These are phyloP conservation scores for Enteropsectra breve DNA, from an alignment of 371 early-diverging fungal species.

Conservation along the genomic window DNA sequence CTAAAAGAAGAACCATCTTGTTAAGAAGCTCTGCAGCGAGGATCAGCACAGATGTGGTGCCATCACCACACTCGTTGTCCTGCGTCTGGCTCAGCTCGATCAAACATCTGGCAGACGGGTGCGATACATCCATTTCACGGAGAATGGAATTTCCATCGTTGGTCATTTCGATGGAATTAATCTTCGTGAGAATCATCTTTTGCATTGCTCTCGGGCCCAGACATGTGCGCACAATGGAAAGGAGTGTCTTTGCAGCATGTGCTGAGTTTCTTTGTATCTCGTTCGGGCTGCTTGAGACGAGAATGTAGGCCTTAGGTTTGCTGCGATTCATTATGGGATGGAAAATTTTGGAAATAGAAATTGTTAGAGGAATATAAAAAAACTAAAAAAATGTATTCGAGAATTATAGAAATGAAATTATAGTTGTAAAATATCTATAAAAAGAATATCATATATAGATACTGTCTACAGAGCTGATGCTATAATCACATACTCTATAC, in stretches of 20 bases:
- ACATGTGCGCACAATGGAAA: constrained; percentile 93
- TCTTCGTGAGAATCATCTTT: constrained; percentile 97
- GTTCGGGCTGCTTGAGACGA: constrained; percentile 35
- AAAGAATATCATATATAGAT: no score
- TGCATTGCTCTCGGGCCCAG: constrained; percentile 97
- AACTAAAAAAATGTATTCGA: no score
- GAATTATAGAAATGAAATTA: no score
- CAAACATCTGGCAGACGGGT: constrained; percentile 97
- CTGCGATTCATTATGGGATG: constrained; percentile 12
- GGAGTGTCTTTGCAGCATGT: constrained; percentile 63
- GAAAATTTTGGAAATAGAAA: no score
- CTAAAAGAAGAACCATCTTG: constrained; percentile 61
- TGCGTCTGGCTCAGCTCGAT: constrained; percentile 97
- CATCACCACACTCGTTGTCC: constrained; percentile 99
- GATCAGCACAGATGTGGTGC: constrained; percentile 96
- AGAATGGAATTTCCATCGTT: constrained; percentile 99
- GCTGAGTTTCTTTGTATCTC: constrained; percentile 46
- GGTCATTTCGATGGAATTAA: constrained; percentile 96
- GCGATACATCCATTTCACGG: constrained; percentile 94
- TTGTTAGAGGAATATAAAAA: no score
- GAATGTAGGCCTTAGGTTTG: constrained; percentile 39
- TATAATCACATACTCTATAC: no score
- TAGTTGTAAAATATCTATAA: no score
- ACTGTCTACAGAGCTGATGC: no score
- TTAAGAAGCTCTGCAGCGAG: constrained; percentile 62